Evolutionary conservation across 164 flowering plant species (phyloP).

Genomic region (Liquidambar formosana): DNA sequence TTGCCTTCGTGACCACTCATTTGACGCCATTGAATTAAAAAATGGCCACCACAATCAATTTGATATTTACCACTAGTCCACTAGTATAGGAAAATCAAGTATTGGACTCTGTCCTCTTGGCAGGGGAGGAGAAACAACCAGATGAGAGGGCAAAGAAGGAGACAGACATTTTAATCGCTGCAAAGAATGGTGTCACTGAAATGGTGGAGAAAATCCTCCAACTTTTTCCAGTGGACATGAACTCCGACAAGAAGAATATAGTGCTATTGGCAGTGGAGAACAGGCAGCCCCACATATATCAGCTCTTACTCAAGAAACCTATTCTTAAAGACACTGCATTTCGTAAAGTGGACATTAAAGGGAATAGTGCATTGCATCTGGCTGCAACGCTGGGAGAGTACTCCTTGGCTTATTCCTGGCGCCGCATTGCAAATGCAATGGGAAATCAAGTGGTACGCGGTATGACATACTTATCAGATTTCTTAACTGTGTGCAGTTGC

Average conservation of each 20-base stretch:
- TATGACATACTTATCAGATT: no score
- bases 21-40: no score
- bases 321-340: constrained; percentile 27
- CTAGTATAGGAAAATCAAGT: no score
- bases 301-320: constrained; percentile 14
- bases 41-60: no score
- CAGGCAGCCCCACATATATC: constrained; percentile 41
- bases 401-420: constrained; percentile 51
- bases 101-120: not conserved
- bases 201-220: constrained; percentile 37
- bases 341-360: constrained; percentile 30
- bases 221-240: constrained; percentile 30
- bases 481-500: no score
- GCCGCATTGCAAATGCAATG: constrained; percentile 54
- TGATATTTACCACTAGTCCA: no score
- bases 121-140: not conserved
- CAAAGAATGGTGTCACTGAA: constrained; percentile 42
- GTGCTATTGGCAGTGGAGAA: constrained; percentile 43
- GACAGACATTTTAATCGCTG: constrained; percentile 41
- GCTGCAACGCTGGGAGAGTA: constrained; percentile 32
- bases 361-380: constrained; percentile 45
- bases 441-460: no score
- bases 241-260: constrained; percentile 32
- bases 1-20: no score
- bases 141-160: constrained; percentile 11